Evolutionary conservation across 1,139 yeast species (phyloP).

Genomic region (Yamadazyma conglobata): DNA sequence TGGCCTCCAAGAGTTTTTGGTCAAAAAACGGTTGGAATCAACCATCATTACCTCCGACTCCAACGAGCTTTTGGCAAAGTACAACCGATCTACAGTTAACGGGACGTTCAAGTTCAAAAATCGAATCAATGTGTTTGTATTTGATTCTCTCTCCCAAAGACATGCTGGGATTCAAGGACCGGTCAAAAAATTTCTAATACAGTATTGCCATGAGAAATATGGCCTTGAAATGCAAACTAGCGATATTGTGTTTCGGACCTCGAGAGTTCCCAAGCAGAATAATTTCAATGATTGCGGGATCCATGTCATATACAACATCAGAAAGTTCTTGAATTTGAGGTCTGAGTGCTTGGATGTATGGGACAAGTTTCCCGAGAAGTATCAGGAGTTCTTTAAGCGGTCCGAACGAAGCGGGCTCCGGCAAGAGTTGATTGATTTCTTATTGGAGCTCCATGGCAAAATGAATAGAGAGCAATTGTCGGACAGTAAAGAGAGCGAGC

Average conservation of each 20-base stretch:
- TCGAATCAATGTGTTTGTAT: conserved; percentile 50
- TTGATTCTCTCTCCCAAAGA: conserved; percentile 71
- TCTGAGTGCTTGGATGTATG: conserved; percentile 49
- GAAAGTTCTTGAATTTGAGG: conserved; percentile 57
- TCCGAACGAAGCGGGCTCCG: conserved; percentile 35
- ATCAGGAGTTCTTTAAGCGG: conserved; percentile 22
- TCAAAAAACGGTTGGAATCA: conserved; percentile 9
- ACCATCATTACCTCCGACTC: background rate
- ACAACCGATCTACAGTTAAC: background rate
- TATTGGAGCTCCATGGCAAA: conserved; percentile 24
- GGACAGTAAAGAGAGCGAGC: conserved; percentile 19
- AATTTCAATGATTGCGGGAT: conserved; percentile 96
- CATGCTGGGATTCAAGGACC: conserved; percentile 55
- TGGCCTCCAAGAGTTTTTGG: conserved; percentile 34
- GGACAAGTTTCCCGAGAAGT: conserved; percentile 19
- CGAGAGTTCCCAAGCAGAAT: conserved; percentile 76
- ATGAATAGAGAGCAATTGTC: background rate
- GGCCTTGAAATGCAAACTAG: conserved; percentile 43
- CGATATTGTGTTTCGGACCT: conserved; percentile 42
- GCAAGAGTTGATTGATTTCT: conserved; percentile 24
- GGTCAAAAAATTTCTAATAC: conserved; percentile 59
- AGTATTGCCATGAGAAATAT: conserved; percentile 67
- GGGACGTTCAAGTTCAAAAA: conserved; percentile 4
- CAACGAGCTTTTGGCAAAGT: background rate
- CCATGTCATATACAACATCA: conserved; percentile 78